Base-by-base conservation (phyloP, 129 eudicot genomes). In the Heracleum sosnowskyi region DNA sequence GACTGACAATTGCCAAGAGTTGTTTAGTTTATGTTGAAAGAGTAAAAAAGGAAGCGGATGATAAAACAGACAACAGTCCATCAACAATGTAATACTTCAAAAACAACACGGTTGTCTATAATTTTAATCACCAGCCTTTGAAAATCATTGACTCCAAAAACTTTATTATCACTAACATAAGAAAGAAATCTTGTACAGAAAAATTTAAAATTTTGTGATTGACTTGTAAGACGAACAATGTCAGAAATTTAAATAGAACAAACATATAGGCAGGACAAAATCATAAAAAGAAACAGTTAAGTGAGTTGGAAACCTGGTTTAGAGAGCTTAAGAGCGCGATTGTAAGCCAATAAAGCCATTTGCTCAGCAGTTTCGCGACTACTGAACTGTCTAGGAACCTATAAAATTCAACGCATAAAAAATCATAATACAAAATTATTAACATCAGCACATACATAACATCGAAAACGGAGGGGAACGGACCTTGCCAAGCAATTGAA, bases 281-380 rank as follows among this genome's bases (percentile, higher is more conserved):
- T 71, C 42, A 36, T 39, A 20, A 71, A 71, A 7, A 0, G 2
- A 3, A 36, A 69, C 15, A 69, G 7, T 4, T 4, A 72, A 5
- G 0, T 40, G 51, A 1, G 8, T 2, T 22, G 42, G 26, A 18
- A 24, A 95, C 99, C 99, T 84, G 92, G 97, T 79, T 83, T 89
- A 20, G 88, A 92, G 75, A 95, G 87, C 86, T 86, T 90, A 8
- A 95, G 81, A 78, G 99, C 99, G 44, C 97, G 92, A 86, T 95
- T 92, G 76, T 95, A 95, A 69, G 99, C 99, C 85, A 87, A 62
- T 78, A 92, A 78, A 16, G 99, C 96, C 97, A 92, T 86, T 11
- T 90, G 96, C 84, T 92, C 91, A 4, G 97, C 99, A 73, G 92
- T 92, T 78, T 92, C 86, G 83, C 79, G 82, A 72, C 95, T 82